Evolutionary conservation across 2,329 filamentous ascomycete genomes (phyloP).

Genomic region (Monosporascus sp.): DNA sequence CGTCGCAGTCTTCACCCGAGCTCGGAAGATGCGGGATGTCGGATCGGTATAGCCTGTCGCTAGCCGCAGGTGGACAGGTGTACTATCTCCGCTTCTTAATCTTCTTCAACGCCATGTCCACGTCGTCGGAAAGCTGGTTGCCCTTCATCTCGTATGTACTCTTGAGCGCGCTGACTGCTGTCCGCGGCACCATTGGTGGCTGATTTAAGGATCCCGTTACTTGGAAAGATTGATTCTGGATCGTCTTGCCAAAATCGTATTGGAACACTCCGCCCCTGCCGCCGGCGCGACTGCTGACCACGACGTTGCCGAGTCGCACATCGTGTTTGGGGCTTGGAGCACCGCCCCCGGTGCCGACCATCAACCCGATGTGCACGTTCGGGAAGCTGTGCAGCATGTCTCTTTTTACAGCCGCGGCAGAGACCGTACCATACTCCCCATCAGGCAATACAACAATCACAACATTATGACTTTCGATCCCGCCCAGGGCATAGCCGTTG

Average conservation of each 20-base stretch:
- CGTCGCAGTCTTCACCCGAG: conserved; percentile 5
- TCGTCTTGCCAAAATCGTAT: conserved; percentile 18
- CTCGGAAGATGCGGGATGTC: too few species aligned
- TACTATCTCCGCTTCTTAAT: too few species aligned
- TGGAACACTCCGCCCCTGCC: conserved; percentile 16
- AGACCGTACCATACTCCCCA: conserved; percentile 27
- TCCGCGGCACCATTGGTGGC: conserved; percentile 12
- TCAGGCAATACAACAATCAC: conserved; percentile 15
- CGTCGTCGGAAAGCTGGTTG: conserved; percentile 12
- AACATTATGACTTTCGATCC: conserved; percentile 14
- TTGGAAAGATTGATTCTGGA: conserved; percentile 6
- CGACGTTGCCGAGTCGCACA: conserved; percentile 20
- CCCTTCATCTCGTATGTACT: conserved; percentile 4
- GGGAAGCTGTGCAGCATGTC: conserved; percentile 27
- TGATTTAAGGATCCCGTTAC: conserved; percentile 13
- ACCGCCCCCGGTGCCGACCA: conserved; percentile 37
- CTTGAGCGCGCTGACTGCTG: conserved; percentile 11
- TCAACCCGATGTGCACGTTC: conserved; percentile 30
- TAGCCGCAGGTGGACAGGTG: too few species aligned
- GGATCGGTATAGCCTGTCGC: too few species aligned
- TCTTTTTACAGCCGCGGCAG: conserved; percentile 26
- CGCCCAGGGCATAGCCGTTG: conserved; percentile 16
- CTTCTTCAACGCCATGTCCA: conserved; percentile 1
- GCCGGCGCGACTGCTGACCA: conserved; percentile 12
- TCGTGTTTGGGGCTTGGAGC: conserved; percentile 5